Evolutionary conservation across 2,329 filamentous ascomycete genomes (phyloP).

Genomic region (Daldinia eschscholtzii): DNA sequence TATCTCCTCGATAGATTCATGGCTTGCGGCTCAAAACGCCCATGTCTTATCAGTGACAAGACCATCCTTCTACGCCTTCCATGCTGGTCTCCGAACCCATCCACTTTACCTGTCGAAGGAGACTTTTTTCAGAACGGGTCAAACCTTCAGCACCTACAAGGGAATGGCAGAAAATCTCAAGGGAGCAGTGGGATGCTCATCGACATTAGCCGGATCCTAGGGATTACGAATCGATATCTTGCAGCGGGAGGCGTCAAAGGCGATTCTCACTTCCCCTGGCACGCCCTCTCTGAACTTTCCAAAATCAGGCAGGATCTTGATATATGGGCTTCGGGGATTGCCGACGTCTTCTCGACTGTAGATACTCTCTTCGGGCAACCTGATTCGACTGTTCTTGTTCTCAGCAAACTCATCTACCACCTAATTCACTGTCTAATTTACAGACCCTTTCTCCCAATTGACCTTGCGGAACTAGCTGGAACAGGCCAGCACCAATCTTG

Average conservation of each 20-base stretch:
- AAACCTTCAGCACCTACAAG: conserved; percentile 80
- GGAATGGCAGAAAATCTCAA: conserved; percentile 76
- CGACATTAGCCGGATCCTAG: conserved; percentile 84
- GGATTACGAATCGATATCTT: conserved; percentile 85
- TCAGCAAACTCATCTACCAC: conserved; percentile 90
- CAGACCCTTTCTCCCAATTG: conserved; percentile 86
- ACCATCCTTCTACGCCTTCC: conserved; percentile 81
- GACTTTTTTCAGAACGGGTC: conserved; percentile 84
- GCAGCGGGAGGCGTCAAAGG: conserved; percentile 88
- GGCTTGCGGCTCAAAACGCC: conserved; percentile 83
- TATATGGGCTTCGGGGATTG: conserved; percentile 84
- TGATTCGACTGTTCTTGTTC: conserved; percentile 81
- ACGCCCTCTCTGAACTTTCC: conserved; percentile 84
- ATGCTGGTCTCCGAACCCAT: conserved; percentile 75
- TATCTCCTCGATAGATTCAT: conserved; percentile 89
- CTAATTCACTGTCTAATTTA: conserved; percentile 89
- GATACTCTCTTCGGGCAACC: conserved; percentile 80
- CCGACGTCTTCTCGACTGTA: conserved; percentile 81
- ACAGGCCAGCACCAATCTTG: conserved; percentile 89
- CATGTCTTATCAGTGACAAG: conserved; percentile 83
- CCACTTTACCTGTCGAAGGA: conserved; percentile 75
- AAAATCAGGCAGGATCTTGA: conserved; percentile 89
- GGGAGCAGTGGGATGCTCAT: conserved; percentile 85
- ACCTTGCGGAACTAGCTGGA: conserved; percentile 82
- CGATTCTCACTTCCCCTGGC: conserved; percentile 92